Conservation (phyloP, 371 early-diverging fungal species). For the Mycotypha africana region DNA sequence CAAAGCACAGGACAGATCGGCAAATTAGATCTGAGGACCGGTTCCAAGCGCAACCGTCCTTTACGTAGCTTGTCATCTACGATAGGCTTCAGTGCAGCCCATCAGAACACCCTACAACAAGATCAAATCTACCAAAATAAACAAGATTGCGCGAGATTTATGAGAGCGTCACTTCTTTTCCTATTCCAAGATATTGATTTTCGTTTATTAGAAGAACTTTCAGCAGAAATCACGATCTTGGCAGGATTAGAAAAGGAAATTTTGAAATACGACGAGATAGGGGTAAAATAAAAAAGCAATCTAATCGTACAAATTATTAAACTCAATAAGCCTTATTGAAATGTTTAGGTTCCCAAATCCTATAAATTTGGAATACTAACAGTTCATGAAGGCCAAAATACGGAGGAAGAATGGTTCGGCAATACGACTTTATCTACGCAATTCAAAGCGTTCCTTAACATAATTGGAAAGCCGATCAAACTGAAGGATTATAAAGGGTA, state of each 20-base stretch:
- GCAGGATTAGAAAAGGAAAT: conserved; percentile 54
- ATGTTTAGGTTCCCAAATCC: conserved; percentile 52
- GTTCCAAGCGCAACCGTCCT: conserved; percentile 3
- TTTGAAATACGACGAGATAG: conserved; percentile 47
- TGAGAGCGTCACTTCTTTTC: conserved; percentile 10
- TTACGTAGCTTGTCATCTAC: conserved; percentile 13
- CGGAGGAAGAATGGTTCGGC: conserved; percentile 74
- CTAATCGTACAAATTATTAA: too few species aligned
- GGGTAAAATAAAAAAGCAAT: conserved; percentile 33
- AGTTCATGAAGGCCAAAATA: conserved; percentile 61
- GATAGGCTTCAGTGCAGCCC: conserved; percentile 4
- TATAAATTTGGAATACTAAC: conserved; percentile 81
- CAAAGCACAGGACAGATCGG: conserved; percentile 3
- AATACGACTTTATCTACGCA: conserved; percentile 55
- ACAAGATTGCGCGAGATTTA: not conserved
- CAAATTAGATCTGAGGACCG: conserved; percentile 4
- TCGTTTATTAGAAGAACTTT: conserved; percentile 21
- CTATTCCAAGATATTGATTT: conserved; percentile 15
- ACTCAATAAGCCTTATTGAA: too few species aligned
- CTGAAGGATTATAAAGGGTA: conserved; percentile 75
- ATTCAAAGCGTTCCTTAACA: conserved; percentile 61
- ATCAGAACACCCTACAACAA: not conserved
- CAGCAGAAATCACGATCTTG: conserved; percentile 31
- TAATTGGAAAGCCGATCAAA: conserved; percentile 66
- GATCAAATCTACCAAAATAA: not conserved